phyloP scores from a whole-genome alignment of 2,329 filamentous ascomycete genomes.

The Cytospora schulzeri region DNA sequence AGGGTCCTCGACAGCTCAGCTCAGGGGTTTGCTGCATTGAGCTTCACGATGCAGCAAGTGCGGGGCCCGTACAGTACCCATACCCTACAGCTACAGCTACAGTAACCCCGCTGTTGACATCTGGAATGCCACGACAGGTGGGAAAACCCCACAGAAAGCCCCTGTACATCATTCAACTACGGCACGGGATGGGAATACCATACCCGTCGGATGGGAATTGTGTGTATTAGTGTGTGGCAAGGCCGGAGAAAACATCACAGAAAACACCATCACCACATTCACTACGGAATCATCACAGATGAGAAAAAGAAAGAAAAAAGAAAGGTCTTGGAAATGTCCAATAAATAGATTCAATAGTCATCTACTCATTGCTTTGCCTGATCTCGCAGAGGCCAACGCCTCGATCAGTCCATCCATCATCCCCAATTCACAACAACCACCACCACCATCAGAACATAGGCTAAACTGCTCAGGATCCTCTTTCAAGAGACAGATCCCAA shows the following conservation, averaged over 20 bases:
- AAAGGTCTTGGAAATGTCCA: slow-evolving; percentile 28
- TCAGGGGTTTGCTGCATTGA: not conserved
- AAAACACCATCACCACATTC: not conserved
- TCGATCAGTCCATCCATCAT: slow-evolving; percentile 28
- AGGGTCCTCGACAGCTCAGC: slow-evolving; percentile 1
- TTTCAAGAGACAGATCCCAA: slow-evolving; percentile 8
- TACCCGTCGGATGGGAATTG: not conserved
- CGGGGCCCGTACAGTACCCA: not conserved
- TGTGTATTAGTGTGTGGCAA: too few relatives aligned
- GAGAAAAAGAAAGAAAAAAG: not conserved
- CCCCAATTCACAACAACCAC: slow-evolving; percentile 28
- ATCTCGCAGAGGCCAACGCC: slow-evolving; percentile 29
- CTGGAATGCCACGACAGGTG: not conserved
- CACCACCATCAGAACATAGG: slow-evolving; percentile 31
- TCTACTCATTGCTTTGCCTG: slow-evolving; percentile 45
- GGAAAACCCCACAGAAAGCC: not conserved
- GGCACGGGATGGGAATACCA: not conserved
- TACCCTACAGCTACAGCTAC: not conserved
- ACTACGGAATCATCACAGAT: not conserved
- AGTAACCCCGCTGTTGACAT: slow-evolving; percentile 23
- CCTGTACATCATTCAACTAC: too few relatives aligned
- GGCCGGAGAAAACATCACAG: not conserved
- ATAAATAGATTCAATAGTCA: slow-evolving; percentile 56
- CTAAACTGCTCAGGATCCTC: slow-evolving; percentile 34
- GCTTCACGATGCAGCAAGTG: slow-evolving; percentile 15